These are phyloP conservation scores for Wolfiporia cocos DNA, from an alignment of 1,284 basidiomycete genomes.

Conservation along the genomic window DNA sequence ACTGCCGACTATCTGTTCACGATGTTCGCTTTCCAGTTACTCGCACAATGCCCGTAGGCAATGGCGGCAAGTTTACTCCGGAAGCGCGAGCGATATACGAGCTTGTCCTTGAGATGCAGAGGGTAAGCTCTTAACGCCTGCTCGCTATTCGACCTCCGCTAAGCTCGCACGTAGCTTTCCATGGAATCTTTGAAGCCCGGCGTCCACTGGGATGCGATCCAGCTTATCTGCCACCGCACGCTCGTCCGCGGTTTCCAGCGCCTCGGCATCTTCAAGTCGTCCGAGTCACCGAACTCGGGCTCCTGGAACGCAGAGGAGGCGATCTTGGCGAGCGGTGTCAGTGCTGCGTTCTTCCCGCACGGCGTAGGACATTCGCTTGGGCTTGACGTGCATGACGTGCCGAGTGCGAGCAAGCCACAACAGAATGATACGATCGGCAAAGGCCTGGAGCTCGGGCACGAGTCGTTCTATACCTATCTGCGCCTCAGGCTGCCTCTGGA, in stretches of 20 bases:
- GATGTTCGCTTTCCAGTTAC: slow-evolving; percentile 39
- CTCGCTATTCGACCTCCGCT: not conserved
- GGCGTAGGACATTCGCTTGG: slow-evolving; percentile 87
- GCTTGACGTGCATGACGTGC: slow-evolving; percentile 85
- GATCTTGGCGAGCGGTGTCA: slow-evolving; percentile 71
- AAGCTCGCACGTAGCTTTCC: slow-evolving; percentile 40
- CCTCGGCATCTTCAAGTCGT: slow-evolving; percentile 79
- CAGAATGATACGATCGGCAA: slow-evolving; percentile 43
- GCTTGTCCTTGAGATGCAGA: slow-evolving; percentile 86
- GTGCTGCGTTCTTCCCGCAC: slow-evolving; percentile 87
- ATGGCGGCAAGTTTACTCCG: slow-evolving; percentile 80
- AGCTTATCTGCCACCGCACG: slow-evolving; percentile 74
- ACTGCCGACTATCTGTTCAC: not conserved
- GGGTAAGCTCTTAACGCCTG: slow-evolving; percentile 34
- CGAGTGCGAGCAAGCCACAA: slow-evolving; percentile 62
- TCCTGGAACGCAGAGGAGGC: slow-evolving; percentile 58
- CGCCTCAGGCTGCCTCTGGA: slow-evolving; percentile 68
- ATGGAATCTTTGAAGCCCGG: slow-evolving; percentile 64
- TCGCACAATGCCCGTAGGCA: slow-evolving; percentile 83
- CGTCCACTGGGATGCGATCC: slow-evolving; percentile 82
- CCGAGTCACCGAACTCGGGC: slow-evolving; percentile 37
- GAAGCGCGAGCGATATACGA: slow-evolving; percentile 79
- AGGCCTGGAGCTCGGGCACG: slow-evolving; percentile 40
- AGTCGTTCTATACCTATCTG: slow-evolving; percentile 72
- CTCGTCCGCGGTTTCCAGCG: slow-evolving; percentile 74